Conservation (phyloP, 2,329 filamentous ascomycete genomes). For the Claviceps humidiphila region DNA sequence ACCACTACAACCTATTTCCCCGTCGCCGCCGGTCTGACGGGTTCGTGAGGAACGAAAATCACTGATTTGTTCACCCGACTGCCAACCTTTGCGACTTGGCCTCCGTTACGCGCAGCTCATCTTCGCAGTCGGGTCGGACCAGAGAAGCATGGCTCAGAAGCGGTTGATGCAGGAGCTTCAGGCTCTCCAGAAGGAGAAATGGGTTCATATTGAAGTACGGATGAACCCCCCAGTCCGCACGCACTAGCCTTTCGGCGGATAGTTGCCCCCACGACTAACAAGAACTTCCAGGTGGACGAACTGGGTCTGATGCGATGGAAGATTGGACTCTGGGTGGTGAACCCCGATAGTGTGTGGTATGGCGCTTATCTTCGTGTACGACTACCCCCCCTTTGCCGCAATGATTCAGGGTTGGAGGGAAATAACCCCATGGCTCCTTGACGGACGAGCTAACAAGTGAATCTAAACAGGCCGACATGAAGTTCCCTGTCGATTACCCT, state of each 20-base stretch:
- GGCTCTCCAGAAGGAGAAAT: conserved; percentile 73
- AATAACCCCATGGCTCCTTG: too few species aligned
- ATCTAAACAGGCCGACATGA: conserved; percentile 58
- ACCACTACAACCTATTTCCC: too few species aligned
- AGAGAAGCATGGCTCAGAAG: conserved; percentile 40
- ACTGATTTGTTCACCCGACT: too few species aligned
- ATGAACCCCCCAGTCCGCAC: conserved; percentile 12
- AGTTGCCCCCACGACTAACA: background rate
- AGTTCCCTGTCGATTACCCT: conserved; percentile 78
- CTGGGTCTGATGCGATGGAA: conserved; percentile 82
- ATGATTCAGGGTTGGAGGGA: conserved; percentile 4
- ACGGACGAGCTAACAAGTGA: background rate
- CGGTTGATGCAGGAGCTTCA: conserved; percentile 84
- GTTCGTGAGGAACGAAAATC: too few species aligned
- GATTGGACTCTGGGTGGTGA: conserved; percentile 81
- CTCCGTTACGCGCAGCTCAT: background rate
- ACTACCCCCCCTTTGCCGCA: background rate
- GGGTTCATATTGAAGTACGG: conserved; percentile 74
- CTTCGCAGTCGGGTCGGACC: background rate
- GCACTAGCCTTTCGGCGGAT: background rate
- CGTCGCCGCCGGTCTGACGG: too few species aligned
- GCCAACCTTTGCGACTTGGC: background rate
- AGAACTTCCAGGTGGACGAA: conserved; percentile 49
- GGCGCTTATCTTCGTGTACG: conserved; percentile 73
- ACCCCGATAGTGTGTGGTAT: conserved; percentile 81